Base-by-base conservation (phyloP, 495 filamentous ascomycete species). In the Pseudevernia furfuracea region DNA sequence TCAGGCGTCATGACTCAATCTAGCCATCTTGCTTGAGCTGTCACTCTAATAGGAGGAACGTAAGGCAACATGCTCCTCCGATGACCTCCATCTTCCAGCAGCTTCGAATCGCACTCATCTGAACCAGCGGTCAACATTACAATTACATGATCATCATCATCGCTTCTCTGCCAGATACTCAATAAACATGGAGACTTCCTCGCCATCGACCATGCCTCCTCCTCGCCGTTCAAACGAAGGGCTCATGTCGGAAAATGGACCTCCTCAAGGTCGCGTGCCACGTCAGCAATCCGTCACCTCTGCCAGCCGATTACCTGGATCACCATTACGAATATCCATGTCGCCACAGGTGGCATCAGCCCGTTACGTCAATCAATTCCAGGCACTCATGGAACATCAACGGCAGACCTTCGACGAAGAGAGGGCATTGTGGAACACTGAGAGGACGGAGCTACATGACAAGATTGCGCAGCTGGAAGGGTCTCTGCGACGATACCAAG, bases 391-490 rank as follows among this genome's bases (percentile, higher is more conserved):
- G 56, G 59, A 67, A 25, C 58, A 61, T 38, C 69, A 71, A 37
- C 64, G 67, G n/a, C 38, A 69, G 36, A 59, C 39, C 0, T 60
- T 64, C 25, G 59, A 69, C 12, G 62, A 60, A 43, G 69, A 71
- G 46, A 55, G 69, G 48, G 67, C 37, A 32, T 46, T 69, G 55
- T 71, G 69, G 69, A 59, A 61, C 30, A 64, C 53, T 14, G 69
- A 71, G 57, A 57, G 62, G 30, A 44, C 30, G 36, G 67, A 60
- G 34, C 58, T 71, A 38, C 61, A 64, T 21, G 61, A 67, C 12
- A 64, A 58, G 46, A 66, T 71, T n/a, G 36, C 65, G 1, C 44
- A 62, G 32, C 39, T 71, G 5, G 67, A 71, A 55, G 32, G 25
- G 0, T 65, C 65, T 5, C 48, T 71, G 30, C 58, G 59, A 15